Percentiles rank a stretch among this genome's conserved stretches.
Evolutionary conservation across 306 rosid genomes (phyloP).

Genomic region (Lupinus albus): DNA sequence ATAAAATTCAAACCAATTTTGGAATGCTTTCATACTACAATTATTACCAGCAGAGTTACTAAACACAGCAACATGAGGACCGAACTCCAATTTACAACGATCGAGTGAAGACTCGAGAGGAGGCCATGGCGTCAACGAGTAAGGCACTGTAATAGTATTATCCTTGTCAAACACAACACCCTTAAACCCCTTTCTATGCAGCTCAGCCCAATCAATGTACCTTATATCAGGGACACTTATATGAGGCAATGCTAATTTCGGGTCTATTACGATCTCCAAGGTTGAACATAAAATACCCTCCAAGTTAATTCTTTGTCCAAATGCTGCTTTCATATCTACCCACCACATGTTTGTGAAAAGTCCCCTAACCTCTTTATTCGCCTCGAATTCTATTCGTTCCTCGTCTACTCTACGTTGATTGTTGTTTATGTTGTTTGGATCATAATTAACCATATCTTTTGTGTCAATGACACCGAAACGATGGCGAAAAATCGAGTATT

Average conservation of each 20-base stretch:
- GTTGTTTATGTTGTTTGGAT: too few species aligned
- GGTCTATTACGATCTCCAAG: conserved; percentile 60
- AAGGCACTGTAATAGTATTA: conserved; percentile 89
- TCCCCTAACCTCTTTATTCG: conserved; percentile 27
- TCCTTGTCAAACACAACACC: conserved; percentile 98
- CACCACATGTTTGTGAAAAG: conserved; percentile 80
- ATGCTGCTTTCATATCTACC: conserved; percentile 79
- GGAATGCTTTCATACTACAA: conserved; percentile 17
- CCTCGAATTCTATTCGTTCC: conserved; percentile 41
- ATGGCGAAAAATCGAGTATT: too few species aligned
- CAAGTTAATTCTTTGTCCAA: conserved; percentile 86
- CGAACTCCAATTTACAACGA: conserved; percentile 78
- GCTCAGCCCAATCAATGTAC: conserved; percentile 82
- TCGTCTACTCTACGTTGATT: too few species aligned
- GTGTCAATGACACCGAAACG: too few species aligned
- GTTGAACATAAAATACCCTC: conserved; percentile 67
- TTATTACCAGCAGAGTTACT: conserved; percentile 97
- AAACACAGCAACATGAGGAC: conserved; percentile 74
- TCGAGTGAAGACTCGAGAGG: conserved; percentile 73
- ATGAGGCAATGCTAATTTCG: conserved; percentile 79
- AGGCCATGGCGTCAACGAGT: conserved; percentile 74
- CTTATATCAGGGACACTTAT: conserved; percentile 79
- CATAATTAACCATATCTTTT: too few species aligned
- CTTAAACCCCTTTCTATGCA: conserved; percentile 81
- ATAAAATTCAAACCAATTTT: conserved; percentile 35